Evolutionary conservation across 805 yeast species (phyloP), one percentile per base, ranked within the genome.

Genomic region (Grigorovia jiainica): DNA sequence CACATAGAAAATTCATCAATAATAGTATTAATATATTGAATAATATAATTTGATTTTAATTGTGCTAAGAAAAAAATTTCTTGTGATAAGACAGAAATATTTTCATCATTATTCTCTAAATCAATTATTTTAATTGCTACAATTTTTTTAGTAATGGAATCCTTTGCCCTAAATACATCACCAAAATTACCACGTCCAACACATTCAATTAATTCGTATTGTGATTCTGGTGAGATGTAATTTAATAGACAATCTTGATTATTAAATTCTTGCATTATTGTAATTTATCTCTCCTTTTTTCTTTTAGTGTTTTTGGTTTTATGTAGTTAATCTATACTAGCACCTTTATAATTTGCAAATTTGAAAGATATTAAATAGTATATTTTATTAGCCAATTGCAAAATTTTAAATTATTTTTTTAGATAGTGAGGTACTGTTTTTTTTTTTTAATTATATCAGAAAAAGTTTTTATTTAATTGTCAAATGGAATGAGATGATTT

Each of bases 111-210:
- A 27, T 78, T 79, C 45, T 92, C 97, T 33, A 89, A 64, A 55
- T 87, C 82, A 30, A 92, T 73, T 21, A 85, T 80, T 60, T 90
- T 90, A n/a, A 92, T 72, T 3, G 98, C 98, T 23, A 86, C 89
- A 2, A 72, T 54, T 18, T 64, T 52, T 4, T 66, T 61, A 2
- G 69, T 61, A 5, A 46, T 47, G 15, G 58, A 57, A 19, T 69
- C 68, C 7, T 45, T 46, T 3, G 87, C 92, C 52, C 70, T 75
- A 57, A 77, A 86, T 32, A 86, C 95, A 55, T 84, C 90, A 13
- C 95, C 95, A 66, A 86, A 86, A 49, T 82, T 82, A 0, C 95
- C 95, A 43, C 76, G 70, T 0, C 95, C 95, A 11, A 86, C 75
- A 53, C 87, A 79, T 41, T 75, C 72, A 19, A 68, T 53, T 21